Evolutionary conservation across 768 basidiomycete species (phyloP).

Genomic region (Leccinum arenicola): DNA sequence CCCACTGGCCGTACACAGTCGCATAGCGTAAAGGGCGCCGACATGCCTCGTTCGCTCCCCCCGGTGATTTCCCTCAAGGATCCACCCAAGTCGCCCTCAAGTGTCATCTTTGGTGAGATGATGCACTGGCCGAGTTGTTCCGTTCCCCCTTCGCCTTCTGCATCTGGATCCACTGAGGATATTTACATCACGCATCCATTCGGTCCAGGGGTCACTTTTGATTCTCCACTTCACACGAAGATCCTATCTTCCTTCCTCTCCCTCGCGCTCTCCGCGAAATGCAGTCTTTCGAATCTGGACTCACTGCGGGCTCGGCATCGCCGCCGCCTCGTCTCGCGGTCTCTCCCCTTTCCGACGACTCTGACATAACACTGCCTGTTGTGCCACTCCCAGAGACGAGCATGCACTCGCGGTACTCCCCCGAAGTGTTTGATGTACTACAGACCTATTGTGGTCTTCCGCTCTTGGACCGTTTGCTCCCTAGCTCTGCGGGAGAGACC

Average conservation of each 20-base stretch:
- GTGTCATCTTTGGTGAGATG: conserved; percentile 59
- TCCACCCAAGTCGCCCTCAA: conserved; percentile 25
- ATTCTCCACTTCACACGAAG: conserved; percentile 51
- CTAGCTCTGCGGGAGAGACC: conserved; percentile 51
- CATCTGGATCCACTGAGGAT: conserved; percentile 19
- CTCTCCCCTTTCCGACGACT: conserved; percentile 27
- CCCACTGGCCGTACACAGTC: conserved; percentile 63
- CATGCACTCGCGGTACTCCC: conserved; percentile 63
- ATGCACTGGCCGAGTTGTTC: conserved; percentile 50
- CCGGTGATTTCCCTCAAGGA: conserved; percentile 23
- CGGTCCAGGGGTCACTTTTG: conserved; percentile 60
- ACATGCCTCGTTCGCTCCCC: conserved; percentile 46
- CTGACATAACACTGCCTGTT: conserved; percentile 24
- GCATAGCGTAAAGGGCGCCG: conserved; percentile 73
- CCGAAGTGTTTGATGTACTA: conserved; percentile 75
- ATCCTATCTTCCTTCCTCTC: conserved; percentile 35
- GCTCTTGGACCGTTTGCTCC: conserved; percentile 61
- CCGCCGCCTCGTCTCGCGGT: conserved; percentile 23
- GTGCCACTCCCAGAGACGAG: conserved; percentile 46
- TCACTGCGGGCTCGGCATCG: conserved; percentile 29
- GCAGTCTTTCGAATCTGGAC: conserved; percentile 80
- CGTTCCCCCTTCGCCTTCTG: conserved; percentile 38
- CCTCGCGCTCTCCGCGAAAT: conserved; percentile 33
- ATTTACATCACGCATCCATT: conserved; percentile 45
- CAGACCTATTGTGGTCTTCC: conserved; percentile 80